A percentile compares a stretch with the other conserved stretches of the same genome.
phyloP scores from a whole-genome alignment of 352 stramenopile genomes.

The Phytophthora brassicae region DNA sequence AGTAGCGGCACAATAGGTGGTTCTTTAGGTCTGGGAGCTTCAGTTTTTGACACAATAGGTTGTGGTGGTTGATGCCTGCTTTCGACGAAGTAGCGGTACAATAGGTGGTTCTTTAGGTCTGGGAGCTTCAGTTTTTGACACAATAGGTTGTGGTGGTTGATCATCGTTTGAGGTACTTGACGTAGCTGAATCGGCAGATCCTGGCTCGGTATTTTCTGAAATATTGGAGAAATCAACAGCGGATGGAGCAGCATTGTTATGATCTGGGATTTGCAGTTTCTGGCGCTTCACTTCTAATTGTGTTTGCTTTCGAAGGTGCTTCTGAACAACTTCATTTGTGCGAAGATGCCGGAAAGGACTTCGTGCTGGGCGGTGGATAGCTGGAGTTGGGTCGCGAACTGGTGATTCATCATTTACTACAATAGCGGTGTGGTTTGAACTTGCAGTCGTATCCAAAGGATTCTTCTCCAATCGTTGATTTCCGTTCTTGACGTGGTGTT shows the following conservation, averaged over 20 bases:
- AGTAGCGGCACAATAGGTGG: conserved; percentile 13
- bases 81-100: conserved; percentile 20
- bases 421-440: conserved; percentile 17
- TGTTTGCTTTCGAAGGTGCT: conserved; percentile 6
- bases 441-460: neutral
- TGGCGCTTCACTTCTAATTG: conserved; percentile 3
- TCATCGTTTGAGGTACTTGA: neutral
- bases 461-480: neutral
- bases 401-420: conserved; percentile 21
- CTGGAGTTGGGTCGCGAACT: neutral
- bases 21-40: neutral
- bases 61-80: conserved; percentile 1
- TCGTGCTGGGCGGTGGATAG: neutral
- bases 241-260: neutral
- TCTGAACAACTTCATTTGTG: conserved; percentile 21
- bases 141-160: neutral
- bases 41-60: neutral
- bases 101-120: neutral
- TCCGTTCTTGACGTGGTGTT: conserved; percentile 21
- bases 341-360: conserved; percentile 15
- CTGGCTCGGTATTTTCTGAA: neutral
- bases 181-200: no score
- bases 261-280: neutral
- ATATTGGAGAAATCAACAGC: neutral
- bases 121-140: neutral